These are phyloP conservation scores for Pisolithus orientalis DNA, from an alignment of 768 basidiomycete genomes.

Conservation along the genomic window DNA sequence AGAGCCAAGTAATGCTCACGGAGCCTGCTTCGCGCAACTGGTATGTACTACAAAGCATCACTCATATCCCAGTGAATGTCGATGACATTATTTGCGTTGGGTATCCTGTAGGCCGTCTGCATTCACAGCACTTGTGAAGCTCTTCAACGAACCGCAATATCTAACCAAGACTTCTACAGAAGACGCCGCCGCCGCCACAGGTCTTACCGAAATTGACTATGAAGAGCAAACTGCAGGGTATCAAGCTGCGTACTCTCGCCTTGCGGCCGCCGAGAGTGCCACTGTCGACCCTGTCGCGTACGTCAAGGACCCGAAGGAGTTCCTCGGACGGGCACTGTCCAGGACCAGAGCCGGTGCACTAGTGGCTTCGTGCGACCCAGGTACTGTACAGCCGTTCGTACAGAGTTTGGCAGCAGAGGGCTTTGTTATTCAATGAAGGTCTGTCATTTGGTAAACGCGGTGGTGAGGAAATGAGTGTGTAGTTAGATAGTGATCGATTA, in stretches of 20 bases:
- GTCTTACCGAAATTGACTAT: constrained; percentile 74
- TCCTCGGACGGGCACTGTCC: constrained; percentile 39
- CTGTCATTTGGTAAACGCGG: not conserved
- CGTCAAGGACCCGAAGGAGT: constrained; percentile 49
- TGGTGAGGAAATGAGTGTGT: not conserved
- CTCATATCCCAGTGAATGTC: not conserved
- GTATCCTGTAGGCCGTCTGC: constrained; percentile 49
- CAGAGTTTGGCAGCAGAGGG: constrained; percentile 27
- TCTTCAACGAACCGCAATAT: constrained; percentile 75
- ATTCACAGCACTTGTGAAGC: constrained; percentile 64
- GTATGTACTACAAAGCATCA: constrained; percentile 31
- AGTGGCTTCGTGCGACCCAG: constrained; percentile 16
- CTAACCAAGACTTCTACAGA: constrained; percentile 35
- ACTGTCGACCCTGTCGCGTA: constrained; percentile 58
- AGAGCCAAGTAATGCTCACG: constrained; percentile 63
- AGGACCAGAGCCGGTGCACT: constrained; percentile 15
- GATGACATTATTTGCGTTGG: not conserved
- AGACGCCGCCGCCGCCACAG: constrained; percentile 44
- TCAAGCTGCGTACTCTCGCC: constrained; percentile 88
- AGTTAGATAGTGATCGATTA: too few relatives aligned
- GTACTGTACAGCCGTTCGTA: constrained; percentile 23
- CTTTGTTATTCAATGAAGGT: constrained; percentile 16
- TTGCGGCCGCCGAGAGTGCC: constrained; percentile 70
- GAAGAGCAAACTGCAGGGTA: constrained; percentile 90
- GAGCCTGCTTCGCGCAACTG: constrained; percentile 60